These are phyloP conservation scores for Didymella pomorum DNA, from an alignment of 2,329 filamentous ascomycete species.

Conservation along the genomic window DNA sequence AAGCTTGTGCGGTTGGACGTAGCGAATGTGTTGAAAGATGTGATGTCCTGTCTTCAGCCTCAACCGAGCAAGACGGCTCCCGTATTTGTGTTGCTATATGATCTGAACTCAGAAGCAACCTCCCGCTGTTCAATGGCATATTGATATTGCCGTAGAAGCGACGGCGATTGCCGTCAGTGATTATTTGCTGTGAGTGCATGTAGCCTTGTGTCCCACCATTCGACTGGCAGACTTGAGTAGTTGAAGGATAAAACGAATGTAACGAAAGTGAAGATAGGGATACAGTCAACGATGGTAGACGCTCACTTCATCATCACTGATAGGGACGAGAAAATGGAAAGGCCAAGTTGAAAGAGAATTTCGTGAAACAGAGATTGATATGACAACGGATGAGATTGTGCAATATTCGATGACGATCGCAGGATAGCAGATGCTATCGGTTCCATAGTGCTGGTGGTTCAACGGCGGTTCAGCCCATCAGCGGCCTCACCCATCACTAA, in stretches of 20 bases:
- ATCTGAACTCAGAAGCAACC: slow-evolving; percentile 1
- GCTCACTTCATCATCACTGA: slow-evolving; percentile 4
- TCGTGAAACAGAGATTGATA: neutral
- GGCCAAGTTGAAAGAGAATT: neutral
- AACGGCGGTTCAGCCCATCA: slow-evolving; percentile 16
- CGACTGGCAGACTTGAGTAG: slow-evolving; percentile 1
- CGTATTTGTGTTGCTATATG: slow-evolving; percentile 11
- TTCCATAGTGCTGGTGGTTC: slow-evolving; percentile 1
- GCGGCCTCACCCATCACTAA: neutral
- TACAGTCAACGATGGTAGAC: slow-evolving; percentile 7
- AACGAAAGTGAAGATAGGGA: slow-evolving; percentile 9
- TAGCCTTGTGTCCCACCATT: neutral
- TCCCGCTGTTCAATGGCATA: slow-evolving; percentile 9
- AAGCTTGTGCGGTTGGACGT: neutral
- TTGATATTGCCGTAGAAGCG: neutral
- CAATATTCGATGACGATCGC: neutral
- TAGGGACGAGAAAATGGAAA: neutral
- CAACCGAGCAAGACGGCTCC: neutral
- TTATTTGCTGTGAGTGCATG: neutral
- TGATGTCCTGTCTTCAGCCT: neutral
- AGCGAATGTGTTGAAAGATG: neutral
- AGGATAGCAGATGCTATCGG: slow-evolving; percentile 1
- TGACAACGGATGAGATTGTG: neutral
- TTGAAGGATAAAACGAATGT: slow-evolving; percentile 7
- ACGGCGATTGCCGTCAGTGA: neutral